Conservation (phyloP, 345 rosid species). For the Durio zibethinus region DNA sequence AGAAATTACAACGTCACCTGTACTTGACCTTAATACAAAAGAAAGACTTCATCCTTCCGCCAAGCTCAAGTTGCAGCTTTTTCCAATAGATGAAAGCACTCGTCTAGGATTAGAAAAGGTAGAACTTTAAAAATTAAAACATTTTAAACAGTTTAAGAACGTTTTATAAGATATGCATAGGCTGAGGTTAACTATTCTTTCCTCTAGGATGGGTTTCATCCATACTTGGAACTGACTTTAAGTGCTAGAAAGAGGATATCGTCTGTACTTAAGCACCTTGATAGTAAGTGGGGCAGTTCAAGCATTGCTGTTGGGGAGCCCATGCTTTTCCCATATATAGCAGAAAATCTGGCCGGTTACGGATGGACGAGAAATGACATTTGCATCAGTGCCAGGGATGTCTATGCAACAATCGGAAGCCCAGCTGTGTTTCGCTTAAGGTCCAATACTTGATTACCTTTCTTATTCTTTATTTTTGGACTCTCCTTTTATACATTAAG, state of each 20-base stretch:
- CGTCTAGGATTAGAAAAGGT: constrained; percentile 71
- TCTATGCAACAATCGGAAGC: constrained; percentile 57
- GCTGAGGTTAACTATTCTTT: background rate
- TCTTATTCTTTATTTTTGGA: constrained; percentile 4
- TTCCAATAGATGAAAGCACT: constrained; percentile 70
- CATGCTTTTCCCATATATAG: constrained; percentile 49
- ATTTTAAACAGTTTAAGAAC: background rate
- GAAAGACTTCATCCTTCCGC: constrained; percentile 29
- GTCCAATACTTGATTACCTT: constrained; percentile 29
- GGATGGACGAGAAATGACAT: constrained; percentile 55
- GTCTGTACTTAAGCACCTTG: constrained; percentile 67
- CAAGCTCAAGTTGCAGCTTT: constrained; percentile 84
- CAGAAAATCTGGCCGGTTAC: constrained; percentile 25
- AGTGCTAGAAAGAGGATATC: constrained; percentile 59
- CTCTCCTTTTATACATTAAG: background rate
- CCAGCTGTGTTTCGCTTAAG: constrained; percentile 81
- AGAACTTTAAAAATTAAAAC: constrained; percentile 8
- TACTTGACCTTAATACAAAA: constrained; percentile 24
- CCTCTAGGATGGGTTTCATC: constrained; percentile 73
- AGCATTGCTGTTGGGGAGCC: constrained; percentile 61
- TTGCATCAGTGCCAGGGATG: constrained; percentile 45
- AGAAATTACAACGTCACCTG: constrained; percentile 16
- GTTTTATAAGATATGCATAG: background rate
- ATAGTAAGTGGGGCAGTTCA: constrained; percentile 66
- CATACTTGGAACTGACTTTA: constrained; percentile 80